Evolutionary conservation across 805 yeast species (phyloP), one percentile per base, ranked within the genome.

Genomic region (Zygosaccharomyces lentus): DNA sequence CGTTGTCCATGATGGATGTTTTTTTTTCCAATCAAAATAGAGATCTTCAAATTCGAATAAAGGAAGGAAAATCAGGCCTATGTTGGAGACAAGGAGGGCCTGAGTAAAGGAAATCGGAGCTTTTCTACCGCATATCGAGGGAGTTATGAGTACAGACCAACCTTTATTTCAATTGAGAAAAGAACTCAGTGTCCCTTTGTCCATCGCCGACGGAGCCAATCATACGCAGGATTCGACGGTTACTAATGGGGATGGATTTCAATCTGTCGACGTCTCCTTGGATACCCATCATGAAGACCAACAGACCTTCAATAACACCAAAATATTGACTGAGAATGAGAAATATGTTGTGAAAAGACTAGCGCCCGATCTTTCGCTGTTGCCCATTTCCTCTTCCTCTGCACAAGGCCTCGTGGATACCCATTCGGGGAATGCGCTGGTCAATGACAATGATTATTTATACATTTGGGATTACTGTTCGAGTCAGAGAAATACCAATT

Each of bases 401-500:
- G 36, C 36, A 13, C 36, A 43, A 8, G 84, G 80, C 1, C 66
- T 68, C 50, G 53, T 77, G 6, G 83, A 80, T 55, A 65, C 71
- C 34, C 54, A 53, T 13, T 70, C 82, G 9, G 70, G 68, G 32
- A 75, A 69, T 57, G 80, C 83, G 0, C 62, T 80, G 24, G 69
- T 75, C 2, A 65, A 77, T 4, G 72, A 78, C 12, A 71, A 69
- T n/a, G 65, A 72, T 19, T 69, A 77, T 29, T 72, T 84, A 16
- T 73, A 77, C 55, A 81, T 82, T 5, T 89, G 95, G 90, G 71
- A 76, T 44, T 84, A 82, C 58, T 69, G 72, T 44, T 76, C 88
- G 1, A 75, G 76, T 9, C 87, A 85, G 53, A 68, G 71, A 25
- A 64, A 73, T 1, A 88, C 93, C 2, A 49, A 51, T 9, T 52